Evolutionary conservation across 2,329 filamentous ascomycete species (phyloP), one percentile per base, ranked within the genome.

Genomic region (Cadophora sp.): DNA sequence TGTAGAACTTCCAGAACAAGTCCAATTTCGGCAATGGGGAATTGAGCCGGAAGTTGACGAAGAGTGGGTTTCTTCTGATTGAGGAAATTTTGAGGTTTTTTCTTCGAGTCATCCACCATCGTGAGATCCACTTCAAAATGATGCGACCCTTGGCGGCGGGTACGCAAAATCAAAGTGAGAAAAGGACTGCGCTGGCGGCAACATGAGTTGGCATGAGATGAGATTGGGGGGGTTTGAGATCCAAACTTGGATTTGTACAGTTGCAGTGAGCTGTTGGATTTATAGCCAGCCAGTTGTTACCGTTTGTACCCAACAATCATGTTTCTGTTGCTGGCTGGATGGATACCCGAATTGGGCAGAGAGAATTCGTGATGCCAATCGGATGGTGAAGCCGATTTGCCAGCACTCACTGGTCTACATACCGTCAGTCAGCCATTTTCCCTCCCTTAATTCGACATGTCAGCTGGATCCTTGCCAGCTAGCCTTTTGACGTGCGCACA

Each of bases 51-150:
- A 46, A 50, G 26, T 48, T 40, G 50, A n/a, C 62, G n/a, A 64
- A 37, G n/a, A 64, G 29, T 55, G 53, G 31, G 62, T 40, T 55
- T 64, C 48, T 55, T 64, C 48, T 56, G 50, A 19, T 40, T 55
- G 29, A 40, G 55, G 55, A 64, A 64, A 24, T 46, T 55, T 55
- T 43, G 62, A 64, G 29, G 60, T 26, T 63, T 59, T 59, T 59
- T 59, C 31, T 51, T 63, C 60, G 46, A 51, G 60, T 63, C 55
- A 59, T 16, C 55, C 55, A 59, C 55, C 60, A 63, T 64, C 62
- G 48, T 64, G 62, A 64, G 62, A 56, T 64, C 62, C 62, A 64
- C 62, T 53, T 64, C 14, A 37, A 43, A 40, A 22, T 40, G 29
- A 37, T 55, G 31, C n/a, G 48, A 55, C 27, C 24, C 34, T 37